Conservation (phyloP, 2,329 filamentous ascomycete genomes). For the Apiospora saccharicola region DNA sequence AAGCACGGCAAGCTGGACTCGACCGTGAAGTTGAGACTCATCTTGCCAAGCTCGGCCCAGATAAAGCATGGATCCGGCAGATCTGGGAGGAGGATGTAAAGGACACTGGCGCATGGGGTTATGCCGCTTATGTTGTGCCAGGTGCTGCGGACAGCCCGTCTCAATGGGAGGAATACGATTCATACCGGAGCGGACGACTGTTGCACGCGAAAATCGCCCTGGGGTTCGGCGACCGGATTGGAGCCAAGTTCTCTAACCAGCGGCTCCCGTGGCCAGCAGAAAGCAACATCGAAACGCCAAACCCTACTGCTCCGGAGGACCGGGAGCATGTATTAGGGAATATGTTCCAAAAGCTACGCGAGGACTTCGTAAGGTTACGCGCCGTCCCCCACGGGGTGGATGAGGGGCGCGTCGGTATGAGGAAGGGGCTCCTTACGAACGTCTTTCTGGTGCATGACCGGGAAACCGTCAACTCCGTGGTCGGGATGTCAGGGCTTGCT, state of each 20-base stretch:
- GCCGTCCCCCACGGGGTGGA: neutral
- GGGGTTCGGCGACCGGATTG: neutral
- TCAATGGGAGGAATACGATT: neutral
- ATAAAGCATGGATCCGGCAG: neutral
- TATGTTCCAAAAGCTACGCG: neutral
- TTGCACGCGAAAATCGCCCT: neutral
- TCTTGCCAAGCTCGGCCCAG: neutral
- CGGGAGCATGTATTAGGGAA: neutral
- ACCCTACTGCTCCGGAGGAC: neutral
- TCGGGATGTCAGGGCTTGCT: neutral
- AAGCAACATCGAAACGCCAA: neutral
- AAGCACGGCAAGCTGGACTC: neutral
- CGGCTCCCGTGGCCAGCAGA: neutral
- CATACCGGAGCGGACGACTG: neutral
- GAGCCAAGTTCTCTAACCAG: no score
- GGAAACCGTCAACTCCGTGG: neutral
- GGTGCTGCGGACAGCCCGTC: neutral
- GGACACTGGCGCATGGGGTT: slow-evolving; percentile 13
- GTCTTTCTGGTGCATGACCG: neutral
- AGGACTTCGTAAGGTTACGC: neutral
- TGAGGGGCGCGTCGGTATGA: neutral
- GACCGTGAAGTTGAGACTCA: neutral
- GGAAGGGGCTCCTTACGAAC: neutral
- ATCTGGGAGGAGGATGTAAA: neutral
- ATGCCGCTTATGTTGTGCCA: neutral